Evolutionary conservation across 495 filamentous ascomycete genomes (phyloP).

Genomic region (Daldinia bambusicola): DNA sequence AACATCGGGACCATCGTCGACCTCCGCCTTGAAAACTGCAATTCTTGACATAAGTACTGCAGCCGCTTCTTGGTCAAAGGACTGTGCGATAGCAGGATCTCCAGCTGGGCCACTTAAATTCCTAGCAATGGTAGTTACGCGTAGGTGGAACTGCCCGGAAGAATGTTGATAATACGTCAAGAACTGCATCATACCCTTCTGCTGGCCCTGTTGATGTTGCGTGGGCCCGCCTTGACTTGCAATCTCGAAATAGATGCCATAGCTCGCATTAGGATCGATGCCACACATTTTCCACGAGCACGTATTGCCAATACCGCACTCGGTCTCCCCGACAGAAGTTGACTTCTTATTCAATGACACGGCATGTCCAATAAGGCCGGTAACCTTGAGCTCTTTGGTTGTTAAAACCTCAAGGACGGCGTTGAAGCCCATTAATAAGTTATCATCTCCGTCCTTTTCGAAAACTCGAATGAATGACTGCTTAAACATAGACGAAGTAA

Average conservation of each 20-base stretch:
- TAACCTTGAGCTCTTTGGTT: slow-evolving; percentile 98
- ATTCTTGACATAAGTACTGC: slow-evolving; percentile 98
- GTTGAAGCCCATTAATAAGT: slow-evolving; percentile 98
- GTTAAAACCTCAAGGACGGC: slow-evolving; percentile 96
- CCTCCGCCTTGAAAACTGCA: slow-evolving; percentile 98
- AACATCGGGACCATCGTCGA: slow-evolving; percentile 99
- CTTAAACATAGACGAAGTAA: slow-evolving; percentile 99
- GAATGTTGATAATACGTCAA: slow-evolving; percentile 99
- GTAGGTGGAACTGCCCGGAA: slow-evolving; percentile 93
- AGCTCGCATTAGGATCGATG: slow-evolving; percentile 92
- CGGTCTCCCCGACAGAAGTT: slow-evolving; percentile 94
- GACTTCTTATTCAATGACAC: slow-evolving; percentile 98
- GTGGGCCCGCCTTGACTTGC: slow-evolving; percentile 91
- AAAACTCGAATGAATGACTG: slow-evolving; percentile 98
- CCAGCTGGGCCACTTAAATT: slow-evolving; percentile 94
- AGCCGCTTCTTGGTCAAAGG: slow-evolving; percentile 98
- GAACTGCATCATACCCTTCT: slow-evolving; percentile 98
- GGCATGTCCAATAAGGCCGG: slow-evolving; percentile 96
- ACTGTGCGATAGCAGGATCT: slow-evolving; percentile 96
- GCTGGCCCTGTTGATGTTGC: slow-evolving; percentile 83
- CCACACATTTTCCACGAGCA: slow-evolving; percentile 99
- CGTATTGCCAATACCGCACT: slow-evolving; percentile 98
- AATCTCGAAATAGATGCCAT: slow-evolving; percentile 97
- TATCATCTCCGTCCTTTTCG: slow-evolving; percentile 94
- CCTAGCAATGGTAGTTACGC: slow-evolving; percentile 92